phyloP scores from a whole-genome alignment of 768 basidiomycete genomes.

The Trametopsis cervina region DNA sequence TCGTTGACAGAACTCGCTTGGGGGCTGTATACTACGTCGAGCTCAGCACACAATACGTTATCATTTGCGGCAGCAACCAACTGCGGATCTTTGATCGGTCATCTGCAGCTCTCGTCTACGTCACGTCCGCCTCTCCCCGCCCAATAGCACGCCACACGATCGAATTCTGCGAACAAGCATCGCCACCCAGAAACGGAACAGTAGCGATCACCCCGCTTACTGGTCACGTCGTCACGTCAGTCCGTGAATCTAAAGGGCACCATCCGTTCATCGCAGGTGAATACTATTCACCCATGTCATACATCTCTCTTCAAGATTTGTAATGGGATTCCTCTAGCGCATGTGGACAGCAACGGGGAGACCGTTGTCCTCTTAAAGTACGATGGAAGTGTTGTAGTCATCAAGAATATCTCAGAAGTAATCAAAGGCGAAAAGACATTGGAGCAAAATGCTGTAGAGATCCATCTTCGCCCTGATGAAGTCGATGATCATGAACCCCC shows the following conservation, averaged over 20 bases:
- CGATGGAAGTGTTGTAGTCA: constrained; percentile 21
- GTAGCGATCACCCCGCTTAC: neutral
- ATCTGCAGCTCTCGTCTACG: constrained; percentile 37
- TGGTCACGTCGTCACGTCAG: neutral
- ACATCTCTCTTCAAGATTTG: constrained; percentile 3
- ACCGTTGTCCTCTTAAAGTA: constrained; percentile 25
- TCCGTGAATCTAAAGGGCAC: too few species aligned
- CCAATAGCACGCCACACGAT: too few species aligned
- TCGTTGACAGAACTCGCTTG: constrained; percentile 14
- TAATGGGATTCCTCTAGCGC: constrained; percentile 20
- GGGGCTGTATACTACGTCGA: constrained; percentile 59
- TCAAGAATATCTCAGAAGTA: constrained; percentile 30
- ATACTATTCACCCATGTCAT: neutral
- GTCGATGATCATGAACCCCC: neutral
- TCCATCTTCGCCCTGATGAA: constrained; percentile 9
- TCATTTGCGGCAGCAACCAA: constrained; percentile 44
- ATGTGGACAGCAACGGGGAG: constrained; percentile 31
- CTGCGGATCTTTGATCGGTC: constrained; percentile 50
- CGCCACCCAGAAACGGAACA: neutral
- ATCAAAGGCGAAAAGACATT: constrained; percentile 17
- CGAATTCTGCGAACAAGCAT: too few species aligned
- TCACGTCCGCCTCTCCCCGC: constrained; percentile 12
- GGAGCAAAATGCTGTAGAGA: constrained; percentile 13
- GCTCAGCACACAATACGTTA: constrained; percentile 46
- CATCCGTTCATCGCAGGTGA: constrained; percentile 11